Percentiles rank a stretch among this genome's conserved stretches.
These are phyloP conservation scores for Sugiyamaella marilandica DNA, from an alignment of 805 yeast genomes.

Conservation along the genomic window DNA sequence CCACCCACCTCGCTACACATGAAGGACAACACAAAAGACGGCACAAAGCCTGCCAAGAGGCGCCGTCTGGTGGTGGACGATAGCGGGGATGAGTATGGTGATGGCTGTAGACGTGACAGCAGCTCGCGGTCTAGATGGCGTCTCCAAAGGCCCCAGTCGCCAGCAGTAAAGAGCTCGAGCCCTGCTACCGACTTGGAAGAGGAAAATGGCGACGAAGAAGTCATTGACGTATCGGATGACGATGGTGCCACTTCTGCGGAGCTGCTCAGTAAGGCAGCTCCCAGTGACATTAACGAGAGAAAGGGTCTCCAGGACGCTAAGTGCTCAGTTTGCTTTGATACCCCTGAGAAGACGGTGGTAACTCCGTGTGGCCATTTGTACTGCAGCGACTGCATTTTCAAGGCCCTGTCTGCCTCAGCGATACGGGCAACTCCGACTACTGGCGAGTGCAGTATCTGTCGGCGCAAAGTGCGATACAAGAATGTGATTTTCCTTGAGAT, in stretches of 20 bases:
- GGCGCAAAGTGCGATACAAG: slow-evolving; percentile 28
- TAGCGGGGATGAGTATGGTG: no score
- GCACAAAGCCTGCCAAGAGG: no score
- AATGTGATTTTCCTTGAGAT: slow-evolving; percentile 27
- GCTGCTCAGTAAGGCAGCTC: slow-evolving; percentile 13
- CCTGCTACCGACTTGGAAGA: no score
- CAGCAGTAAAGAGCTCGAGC: no score
- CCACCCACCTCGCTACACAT: no score
- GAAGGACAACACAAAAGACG: no score
- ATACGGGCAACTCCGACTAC: slow-evolving; percentile 21
- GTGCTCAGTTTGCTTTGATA: slow-evolving; percentile 36
- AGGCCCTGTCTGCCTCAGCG: slow-evolving; percentile 28
- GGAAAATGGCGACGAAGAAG: slow-evolving; percentile 3
- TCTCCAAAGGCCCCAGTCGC: no score
- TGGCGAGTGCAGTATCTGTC: slow-evolving; percentile 36
- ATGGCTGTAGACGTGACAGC: no score
- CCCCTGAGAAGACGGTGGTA: slow-evolving; percentile 29
- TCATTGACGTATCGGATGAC: slow-evolving; percentile 1
- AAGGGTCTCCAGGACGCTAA: slow-evolving; percentile 17
- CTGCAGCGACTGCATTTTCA: slow-evolving; percentile 33
- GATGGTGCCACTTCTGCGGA: slow-evolving; percentile 12
- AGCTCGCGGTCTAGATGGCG: no score
- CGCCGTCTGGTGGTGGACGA: no score
- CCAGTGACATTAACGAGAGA: slow-evolving; percentile 10
- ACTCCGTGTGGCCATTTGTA: slow-evolving; percentile 38